Base-by-base conservation (phyloP, 495 filamentous ascomycete genomes). In the Aspergillus haitiensis region DNA sequence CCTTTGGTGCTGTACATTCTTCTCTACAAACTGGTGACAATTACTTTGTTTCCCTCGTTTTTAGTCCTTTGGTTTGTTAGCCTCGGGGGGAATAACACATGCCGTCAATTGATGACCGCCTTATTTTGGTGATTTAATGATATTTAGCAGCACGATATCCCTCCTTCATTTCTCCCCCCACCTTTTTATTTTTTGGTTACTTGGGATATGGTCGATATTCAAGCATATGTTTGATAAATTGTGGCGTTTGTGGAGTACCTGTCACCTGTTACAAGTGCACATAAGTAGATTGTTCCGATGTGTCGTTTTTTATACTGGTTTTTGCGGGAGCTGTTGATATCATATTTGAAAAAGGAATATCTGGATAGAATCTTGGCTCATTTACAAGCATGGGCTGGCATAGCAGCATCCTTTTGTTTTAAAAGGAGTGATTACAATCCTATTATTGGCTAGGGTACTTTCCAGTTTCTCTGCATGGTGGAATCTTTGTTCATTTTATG, bases 161-260 rank as follows among this genome's bases (percentile, higher is more conserved):
- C 52, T 44, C 35, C 33, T 16, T 45, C 39, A 18, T 51, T 60
- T 37, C n/a, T 37, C 47, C 47, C 33, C 36, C 11, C 33, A 52
- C 27, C 27, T 39, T 56, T 32, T 48, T 31, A 35, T 12, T 46
- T 57, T 21, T 49, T 37, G 16, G n/a, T 18, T 16, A 34, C 32
- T 27, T 9, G 57, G 47, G 47, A 56, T 31, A 7, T 34, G 52
- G 58, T 50, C 50, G 59, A 50, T 60, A 45, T 47, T 32, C 46
- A 57, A 39, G 32, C 48, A 49, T 52, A 53, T 54, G 48, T 68
- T 56, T 32, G 53, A 68, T 70, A 68, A 61, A 68, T 67, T 62
- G 64, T 67, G 70, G 72, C 64, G 70, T 75, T 71, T 58, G 52
- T 47, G 64, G 55, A 46, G 47, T 54, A 40, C 34, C 59, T 52